Percentiles rank a stretch among this genome's conserved stretches.
Evolutionary conservation across 2,329 filamentous ascomycete genomes (phyloP).

Genomic region (Chrysoporthe austroafricana): DNA sequence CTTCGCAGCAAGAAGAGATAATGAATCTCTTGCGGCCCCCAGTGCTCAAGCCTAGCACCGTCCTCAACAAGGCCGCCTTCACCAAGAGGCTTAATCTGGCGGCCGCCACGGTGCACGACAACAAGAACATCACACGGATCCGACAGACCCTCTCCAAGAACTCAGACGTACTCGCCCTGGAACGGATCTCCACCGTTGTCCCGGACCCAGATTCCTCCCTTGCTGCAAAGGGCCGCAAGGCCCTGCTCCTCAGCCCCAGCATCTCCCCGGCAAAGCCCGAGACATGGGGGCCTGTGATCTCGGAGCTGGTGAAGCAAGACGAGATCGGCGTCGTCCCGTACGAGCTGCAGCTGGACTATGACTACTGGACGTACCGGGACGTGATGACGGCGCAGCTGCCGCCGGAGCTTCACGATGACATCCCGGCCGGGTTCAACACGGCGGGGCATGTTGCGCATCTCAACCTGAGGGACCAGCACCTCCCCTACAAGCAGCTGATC

Average conservation of each 20-base stretch:
- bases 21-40: conserved; percentile 76
- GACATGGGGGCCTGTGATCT: conserved; percentile 76
- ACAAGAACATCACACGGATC: conserved; percentile 73
- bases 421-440: conserved; percentile 83
- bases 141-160: conserved; percentile 68
- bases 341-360: conserved; percentile 76
- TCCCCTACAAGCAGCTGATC: conserved; percentile 85
- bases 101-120: conserved; percentile 77
- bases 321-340: conserved; percentile 76
- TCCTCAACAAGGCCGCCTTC: conserved; percentile 84
- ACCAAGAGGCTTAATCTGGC: conserved; percentile 74
- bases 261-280: conserved; percentile 63
- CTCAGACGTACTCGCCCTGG: conserved; percentile 67
- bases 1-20: conserved; percentile 17
- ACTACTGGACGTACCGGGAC: conserved; percentile 85
- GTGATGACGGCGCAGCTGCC: conserved; percentile 83
- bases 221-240: conserved; percentile 61
- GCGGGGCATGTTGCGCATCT: conserved; percentile 93
- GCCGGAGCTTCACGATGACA: conserved; percentile 76
- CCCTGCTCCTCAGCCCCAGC: conserved; percentile 61
- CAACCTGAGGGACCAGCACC: conserved; percentile 82
- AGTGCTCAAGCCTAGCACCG: conserved; percentile 74
- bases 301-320: conserved; percentile 68
- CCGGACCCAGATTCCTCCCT: conserved; percentile 62
- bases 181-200: conserved; percentile 66